A percentile compares a stretch with the other conserved stretches of the same genome.
phyloP scores from a whole-genome alignment of 257 asterid genomes.

The Solanum bukasovii region DNA sequence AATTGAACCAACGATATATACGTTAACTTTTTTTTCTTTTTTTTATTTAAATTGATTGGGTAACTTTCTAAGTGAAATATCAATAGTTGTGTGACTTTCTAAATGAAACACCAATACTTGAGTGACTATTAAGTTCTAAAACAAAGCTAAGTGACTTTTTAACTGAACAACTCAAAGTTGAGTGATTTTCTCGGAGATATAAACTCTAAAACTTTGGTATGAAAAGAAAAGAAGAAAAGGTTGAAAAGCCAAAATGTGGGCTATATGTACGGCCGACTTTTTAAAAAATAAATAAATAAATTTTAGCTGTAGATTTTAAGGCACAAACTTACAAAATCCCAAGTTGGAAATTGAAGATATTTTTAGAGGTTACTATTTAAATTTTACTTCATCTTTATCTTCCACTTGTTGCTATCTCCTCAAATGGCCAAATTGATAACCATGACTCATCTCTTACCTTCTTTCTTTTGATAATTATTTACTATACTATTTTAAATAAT shows the following conservation, averaged over 20 bases:
- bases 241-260: constrained; percentile 1
- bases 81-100: too few species aligned
- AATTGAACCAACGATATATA: neutral
- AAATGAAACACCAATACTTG: too few species aligned
- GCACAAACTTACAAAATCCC: constrained; percentile 9
- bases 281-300: neutral
- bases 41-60: too few species aligned
- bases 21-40: neutral
- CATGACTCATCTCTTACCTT: neutral
- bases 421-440: neutral
- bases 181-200: too few species aligned
- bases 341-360: constrained; percentile 2
- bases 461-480: neutral
- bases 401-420: neutral
- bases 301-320: neutral
- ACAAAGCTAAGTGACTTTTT: too few species aligned
- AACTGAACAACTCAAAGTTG: too few species aligned
- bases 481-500: too few species aligned
- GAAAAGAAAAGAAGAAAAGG: neutral
- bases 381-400: constrained; percentile 1
- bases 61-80: too few species aligned
- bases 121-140: too few species aligned
- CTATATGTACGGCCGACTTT: constrained; percentile 5
- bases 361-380: neutral
- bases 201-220: neutral